A percentile compares a stretch with the other conserved stretches of the same genome.
Evolutionary conservation across 495 filamentous ascomycete species (phyloP).

Genomic region (Daldinia decipiens): DNA sequence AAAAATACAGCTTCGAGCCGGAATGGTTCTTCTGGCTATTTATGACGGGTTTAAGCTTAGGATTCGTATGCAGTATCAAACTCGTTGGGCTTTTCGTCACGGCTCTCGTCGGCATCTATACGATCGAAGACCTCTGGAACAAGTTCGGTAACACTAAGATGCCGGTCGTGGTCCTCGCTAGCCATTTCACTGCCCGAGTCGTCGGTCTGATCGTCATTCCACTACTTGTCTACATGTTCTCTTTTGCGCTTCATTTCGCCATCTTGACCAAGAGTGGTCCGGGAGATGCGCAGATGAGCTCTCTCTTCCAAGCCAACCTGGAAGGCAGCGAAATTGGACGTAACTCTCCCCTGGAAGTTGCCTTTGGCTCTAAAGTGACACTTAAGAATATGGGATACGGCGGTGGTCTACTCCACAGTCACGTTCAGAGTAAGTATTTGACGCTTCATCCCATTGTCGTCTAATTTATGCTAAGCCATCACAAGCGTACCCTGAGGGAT

Average conservation of each 20-base stretch:
- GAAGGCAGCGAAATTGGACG: conserved; percentile 91
- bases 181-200: conserved; percentile 82
- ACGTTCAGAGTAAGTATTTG: conserved; percentile 72
- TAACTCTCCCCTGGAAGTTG: conserved; percentile 92
- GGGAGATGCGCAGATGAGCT: conserved; percentile 99
- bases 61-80: conserved; percentile 97
- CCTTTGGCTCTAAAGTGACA: conserved; percentile 86
- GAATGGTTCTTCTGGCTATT: conserved; percentile 95
- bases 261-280: conserved; percentile 94
- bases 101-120: conserved; percentile 93
- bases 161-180: conserved; percentile 80
- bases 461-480: conserved; percentile 17
- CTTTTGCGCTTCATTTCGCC: conserved; percentile 92
- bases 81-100: conserved; percentile 97
- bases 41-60: conserved; percentile 91
- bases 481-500: conserved; percentile 89
- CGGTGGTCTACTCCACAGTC: conserved; percentile 95
- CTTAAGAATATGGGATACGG: conserved; percentile 99
- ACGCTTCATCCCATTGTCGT: not conserved
- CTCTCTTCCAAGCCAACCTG: conserved; percentile 96
- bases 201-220: conserved; percentile 90
- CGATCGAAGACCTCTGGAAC: conserved; percentile 95
- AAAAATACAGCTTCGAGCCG: conserved; percentile 80
- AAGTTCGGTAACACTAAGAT: conserved; percentile 96
- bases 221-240: conserved; percentile 88